Evolutionary conservation across 805 yeast genomes (phyloP).

Genomic region (Dipodascus geniculatus): DNA sequence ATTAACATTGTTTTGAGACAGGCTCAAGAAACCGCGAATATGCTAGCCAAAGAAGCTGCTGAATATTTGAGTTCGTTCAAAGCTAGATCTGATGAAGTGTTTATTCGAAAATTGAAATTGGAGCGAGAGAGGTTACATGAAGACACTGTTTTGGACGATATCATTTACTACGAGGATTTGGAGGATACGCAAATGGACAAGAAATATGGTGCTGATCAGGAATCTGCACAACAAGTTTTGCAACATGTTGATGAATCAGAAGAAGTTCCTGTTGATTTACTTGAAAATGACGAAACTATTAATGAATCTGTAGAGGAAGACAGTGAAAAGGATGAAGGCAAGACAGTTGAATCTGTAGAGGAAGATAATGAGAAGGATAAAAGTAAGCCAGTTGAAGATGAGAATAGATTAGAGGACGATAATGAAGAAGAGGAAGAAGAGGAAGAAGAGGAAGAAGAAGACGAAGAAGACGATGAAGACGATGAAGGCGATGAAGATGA

Average conservation of each 20-base stretch:
- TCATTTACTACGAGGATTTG: constrained; percentile 13
- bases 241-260: background rate
- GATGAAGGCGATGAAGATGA: constrained; percentile 6
- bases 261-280: background rate
- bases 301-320: background rate
- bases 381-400: background rate
- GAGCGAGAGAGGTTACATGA: constrained; percentile 9
- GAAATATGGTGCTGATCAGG: background rate
- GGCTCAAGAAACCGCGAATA: constrained; percentile 33
- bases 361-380: background rate
- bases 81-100: constrained; percentile 14
- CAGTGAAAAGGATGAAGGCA: constrained; percentile 4
- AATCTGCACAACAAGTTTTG: background rate
- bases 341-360: background rate
- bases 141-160: constrained; percentile 17
- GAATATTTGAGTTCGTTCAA: constrained; percentile 24
- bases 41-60: constrained; percentile 32
- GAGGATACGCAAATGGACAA: constrained; percentile 20
- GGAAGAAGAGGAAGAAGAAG: constrained; percentile 4
- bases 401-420: background rate
- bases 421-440: constrained; percentile 1
- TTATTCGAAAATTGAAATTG: constrained; percentile 12
- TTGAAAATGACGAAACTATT: background rate
- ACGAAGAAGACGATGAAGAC: constrained; percentile 4
- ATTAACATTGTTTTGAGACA: constrained; percentile 28